Evolutionary conservation across 768 basidiomycete genomes (phyloP).

Genomic region (Tricholoma saponaceum): DNA sequence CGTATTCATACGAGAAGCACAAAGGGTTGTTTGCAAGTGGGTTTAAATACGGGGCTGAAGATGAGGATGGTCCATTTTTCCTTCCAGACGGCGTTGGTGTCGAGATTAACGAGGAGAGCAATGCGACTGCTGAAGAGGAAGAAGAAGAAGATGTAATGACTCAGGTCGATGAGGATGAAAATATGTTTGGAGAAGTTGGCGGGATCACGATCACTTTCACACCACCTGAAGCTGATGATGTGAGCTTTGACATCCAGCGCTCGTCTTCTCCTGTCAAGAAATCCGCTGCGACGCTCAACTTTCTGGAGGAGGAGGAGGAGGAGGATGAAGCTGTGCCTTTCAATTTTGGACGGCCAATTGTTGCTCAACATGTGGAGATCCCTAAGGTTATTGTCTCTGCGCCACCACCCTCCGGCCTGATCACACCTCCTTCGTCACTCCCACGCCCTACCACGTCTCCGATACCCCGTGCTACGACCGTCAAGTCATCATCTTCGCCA

Average conservation of each 20-base stretch:
- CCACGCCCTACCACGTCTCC: slow-evolving; percentile 41
- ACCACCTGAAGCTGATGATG: slow-evolving; percentile 45
- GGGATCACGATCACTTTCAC: slow-evolving; percentile 76
- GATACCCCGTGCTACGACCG: slow-evolving; percentile 39
- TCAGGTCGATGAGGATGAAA: slow-evolving; percentile 36
- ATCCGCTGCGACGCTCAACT: slow-evolving; percentile 30
- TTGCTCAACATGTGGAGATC: neutral
- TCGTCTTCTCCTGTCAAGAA: slow-evolving; percentile 23
- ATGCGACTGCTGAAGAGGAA: slow-evolving; percentile 42
- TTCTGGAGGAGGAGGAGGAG: slow-evolving; percentile 23
- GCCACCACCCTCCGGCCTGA: slow-evolving; percentile 9
- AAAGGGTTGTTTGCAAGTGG: slow-evolving; percentile 57
- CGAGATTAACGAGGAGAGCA: slow-evolving; percentile 21
- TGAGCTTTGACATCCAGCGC: slow-evolving; percentile 24
- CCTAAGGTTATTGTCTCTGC: slow-evolving; percentile 4
- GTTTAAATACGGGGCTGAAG: slow-evolving; percentile 42
- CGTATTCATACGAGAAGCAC: slow-evolving; percentile 50
- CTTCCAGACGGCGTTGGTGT: slow-evolving; percentile 38
- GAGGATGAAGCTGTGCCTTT: slow-evolving; percentile 8
- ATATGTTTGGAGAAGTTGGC: slow-evolving; percentile 58
- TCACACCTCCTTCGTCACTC: slow-evolving; percentile 28
- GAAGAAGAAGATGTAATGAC: slow-evolving; percentile 31
- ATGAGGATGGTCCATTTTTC: slow-evolving; percentile 49
- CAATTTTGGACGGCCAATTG: slow-evolving; percentile 9
- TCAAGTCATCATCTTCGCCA: slow-evolving; percentile 30